Conservation (phyloP, 2,329 filamentous ascomycete genomes). For the Dactylonectria macrodidyma region DNA sequence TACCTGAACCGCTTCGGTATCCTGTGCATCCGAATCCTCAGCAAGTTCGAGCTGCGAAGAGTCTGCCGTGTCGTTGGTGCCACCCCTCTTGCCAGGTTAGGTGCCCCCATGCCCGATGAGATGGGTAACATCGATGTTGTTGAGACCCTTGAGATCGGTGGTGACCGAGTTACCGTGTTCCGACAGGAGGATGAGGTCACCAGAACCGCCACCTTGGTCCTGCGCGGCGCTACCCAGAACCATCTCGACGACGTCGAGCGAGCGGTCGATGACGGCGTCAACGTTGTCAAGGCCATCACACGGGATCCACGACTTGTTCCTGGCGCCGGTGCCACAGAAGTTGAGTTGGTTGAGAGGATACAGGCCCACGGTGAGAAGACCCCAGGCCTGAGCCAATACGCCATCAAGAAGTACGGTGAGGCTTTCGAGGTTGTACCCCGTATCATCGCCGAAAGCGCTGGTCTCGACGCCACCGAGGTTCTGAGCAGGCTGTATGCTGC, state of each 20-base stretch:
- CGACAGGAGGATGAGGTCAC: slow-evolving; percentile 95
- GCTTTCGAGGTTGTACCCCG: slow-evolving; percentile 97
- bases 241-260: slow-evolving; percentile 97
- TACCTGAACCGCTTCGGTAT: slow-evolving; percentile 99
- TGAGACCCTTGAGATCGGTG: slow-evolving; percentile 97
- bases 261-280: slow-evolving; percentile 97
- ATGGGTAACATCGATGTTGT: slow-evolving; percentile 96
- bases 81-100: slow-evolving; percentile 94
- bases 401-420: slow-evolving; percentile 97
- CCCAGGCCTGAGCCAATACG: slow-evolving; percentile 92
- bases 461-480: slow-evolving; percentile 97
- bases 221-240: slow-evolving; percentile 97
- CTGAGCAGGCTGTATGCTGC: slow-evolving; percentile 93
- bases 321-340: slow-evolving; percentile 93
- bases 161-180: slow-evolving; percentile 98
- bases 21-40: slow-evolving; percentile 95
- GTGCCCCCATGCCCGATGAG: slow-evolving; percentile 99
- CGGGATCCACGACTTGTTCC: slow-evolving; percentile 92
- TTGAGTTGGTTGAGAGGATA: slow-evolving; percentile 94
- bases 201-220: slow-evolving; percentile 92
- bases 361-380: slow-evolving; percentile 93
- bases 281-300: slow-evolving; percentile 98
- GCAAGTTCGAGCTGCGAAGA: slow-evolving; percentile 96
- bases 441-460: slow-evolving; percentile 93
- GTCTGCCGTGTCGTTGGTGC: slow-evolving; percentile 97